These are phyloP conservation scores for Kalaharituber pfeilii DNA, from an alignment of 2,329 filamentous ascomycete species.

Conservation along the genomic window DNA sequence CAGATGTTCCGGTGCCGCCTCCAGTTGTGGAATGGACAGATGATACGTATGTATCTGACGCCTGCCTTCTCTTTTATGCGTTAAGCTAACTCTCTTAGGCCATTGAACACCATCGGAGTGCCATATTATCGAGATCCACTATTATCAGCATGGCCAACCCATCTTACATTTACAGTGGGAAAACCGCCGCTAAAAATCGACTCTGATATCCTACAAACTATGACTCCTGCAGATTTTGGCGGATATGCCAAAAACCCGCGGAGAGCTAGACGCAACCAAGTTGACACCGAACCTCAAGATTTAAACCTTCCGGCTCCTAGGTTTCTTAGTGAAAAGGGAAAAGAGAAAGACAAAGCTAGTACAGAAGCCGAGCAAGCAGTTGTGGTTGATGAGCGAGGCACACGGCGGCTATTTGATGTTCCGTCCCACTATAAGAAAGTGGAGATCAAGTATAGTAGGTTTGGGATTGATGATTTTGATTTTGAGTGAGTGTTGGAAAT, in stretches of 20 bases:
- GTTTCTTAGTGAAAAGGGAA: slow-evolving; percentile 55
- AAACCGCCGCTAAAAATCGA: slow-evolving; percentile 65
- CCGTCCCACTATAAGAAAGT: slow-evolving; percentile 81
- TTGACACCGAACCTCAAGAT: slow-evolving; percentile 51
- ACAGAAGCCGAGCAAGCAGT: slow-evolving; percentile 47
- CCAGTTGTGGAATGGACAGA: slow-evolving; percentile 43
- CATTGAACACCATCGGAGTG: slow-evolving; percentile 72
- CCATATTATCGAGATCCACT: slow-evolving; percentile 82
- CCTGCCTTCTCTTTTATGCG: background rate
- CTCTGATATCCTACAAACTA: slow-evolving; percentile 45
- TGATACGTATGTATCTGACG: slow-evolving; percentile 39
- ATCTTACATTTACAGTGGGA: slow-evolving; percentile 68
- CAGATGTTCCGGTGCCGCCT: slow-evolving; percentile 44
- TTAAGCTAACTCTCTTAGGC: slow-evolving; percentile 32
- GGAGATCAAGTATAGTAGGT: slow-evolving; percentile 98
- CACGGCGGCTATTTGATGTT: slow-evolving; percentile 38
- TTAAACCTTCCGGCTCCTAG: slow-evolving; percentile 60
- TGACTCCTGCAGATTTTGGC: slow-evolving; percentile 50
- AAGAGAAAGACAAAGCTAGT: slow-evolving; percentile 43
- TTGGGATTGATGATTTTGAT: slow-evolving; percentile 98
- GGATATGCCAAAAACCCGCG: slow-evolving; percentile 62
- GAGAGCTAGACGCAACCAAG: slow-evolving; percentile 60
- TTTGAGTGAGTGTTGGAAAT: slow-evolving; percentile 52
- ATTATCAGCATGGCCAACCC: slow-evolving; percentile 75
- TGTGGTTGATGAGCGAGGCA: slow-evolving; percentile 39